A percentile compares a stretch with the other conserved stretches of the same genome.
These are phyloP conservation scores for Wallacemonas rigidus DNA, from an alignment of 208 protist species.

Conservation along the genomic window DNA sequence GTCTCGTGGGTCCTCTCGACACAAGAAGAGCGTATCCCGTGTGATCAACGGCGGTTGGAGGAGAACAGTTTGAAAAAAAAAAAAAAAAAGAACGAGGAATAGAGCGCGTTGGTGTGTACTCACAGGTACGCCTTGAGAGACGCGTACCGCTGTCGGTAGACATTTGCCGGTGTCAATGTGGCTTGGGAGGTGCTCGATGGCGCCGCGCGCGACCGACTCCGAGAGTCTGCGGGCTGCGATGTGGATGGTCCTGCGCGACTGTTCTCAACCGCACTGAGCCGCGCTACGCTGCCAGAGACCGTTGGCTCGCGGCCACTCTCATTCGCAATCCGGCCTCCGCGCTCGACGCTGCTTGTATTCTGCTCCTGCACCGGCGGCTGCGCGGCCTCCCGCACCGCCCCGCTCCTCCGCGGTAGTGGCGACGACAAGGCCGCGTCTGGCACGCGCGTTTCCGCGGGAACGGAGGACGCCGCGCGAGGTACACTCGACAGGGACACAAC, in stretches of 20 bases:
- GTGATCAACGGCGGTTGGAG: too few relatives aligned
- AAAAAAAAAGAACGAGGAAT: constrained; percentile 7
- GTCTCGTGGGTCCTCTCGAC: too few relatives aligned
- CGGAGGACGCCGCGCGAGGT: neutral
- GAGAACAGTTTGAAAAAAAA: constrained; percentile 2
- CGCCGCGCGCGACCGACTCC: neutral
- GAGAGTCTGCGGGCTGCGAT: neutral
- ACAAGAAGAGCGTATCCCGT: too few relatives aligned
- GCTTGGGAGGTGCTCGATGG: neutral
- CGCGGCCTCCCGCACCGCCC: too few relatives aligned
- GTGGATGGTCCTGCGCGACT: neutral
- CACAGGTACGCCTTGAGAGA: constrained; percentile 20
- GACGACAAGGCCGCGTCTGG: too few relatives aligned
- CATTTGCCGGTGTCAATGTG: constrained; percentile 17
- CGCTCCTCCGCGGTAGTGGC: too few relatives aligned
- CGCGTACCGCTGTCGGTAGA: constrained; percentile 37
- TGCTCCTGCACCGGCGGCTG: too few relatives aligned
- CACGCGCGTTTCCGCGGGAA: too few relatives aligned
- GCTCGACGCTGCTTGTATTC: too few relatives aligned
- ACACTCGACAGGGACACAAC: neutral
- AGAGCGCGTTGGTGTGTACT: neutral
- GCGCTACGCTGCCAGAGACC: neutral
- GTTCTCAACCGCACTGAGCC: constrained; percentile 10
- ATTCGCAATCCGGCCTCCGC: too few relatives aligned
- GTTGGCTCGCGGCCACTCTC: too few relatives aligned